Percentiles rank a stretch among this genome's conserved stretches.
These are phyloP conservation scores for Pythium grandisporangium DNA, from an alignment of 352 stramenopile species.

Conservation along the genomic window DNA sequence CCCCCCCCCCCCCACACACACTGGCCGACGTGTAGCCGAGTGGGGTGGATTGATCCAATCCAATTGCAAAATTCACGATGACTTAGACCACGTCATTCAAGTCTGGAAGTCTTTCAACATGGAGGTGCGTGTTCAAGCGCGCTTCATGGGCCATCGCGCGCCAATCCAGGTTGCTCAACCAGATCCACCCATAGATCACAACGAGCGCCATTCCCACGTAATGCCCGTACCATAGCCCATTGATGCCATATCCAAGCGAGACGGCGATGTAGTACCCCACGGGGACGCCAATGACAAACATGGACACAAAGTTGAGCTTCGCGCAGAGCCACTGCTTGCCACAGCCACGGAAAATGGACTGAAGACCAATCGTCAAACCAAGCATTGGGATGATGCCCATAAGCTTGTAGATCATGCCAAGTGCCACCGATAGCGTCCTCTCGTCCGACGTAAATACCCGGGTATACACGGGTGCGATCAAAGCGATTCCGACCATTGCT, in stretches of 20 bases:
- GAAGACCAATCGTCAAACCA: conserved; percentile 4
- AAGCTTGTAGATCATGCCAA: conserved; percentile 1
- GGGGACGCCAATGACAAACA: conserved; percentile 16
- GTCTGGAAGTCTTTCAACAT: too few relatives aligned
- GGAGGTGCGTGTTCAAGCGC: too few relatives aligned
- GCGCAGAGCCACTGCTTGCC: conserved; percentile 9
- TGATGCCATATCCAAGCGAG: conserved; percentile 6
- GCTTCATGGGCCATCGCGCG: conserved; percentile 9
- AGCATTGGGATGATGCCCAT: conserved; percentile 5
- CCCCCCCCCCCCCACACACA: too few relatives aligned
- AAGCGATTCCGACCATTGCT: conserved; percentile 12
- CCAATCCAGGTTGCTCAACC: conserved; percentile 9
- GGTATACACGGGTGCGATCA: conserved; percentile 8
- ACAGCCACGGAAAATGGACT: conserved; percentile 11
- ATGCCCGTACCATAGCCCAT: conserved; percentile 17
- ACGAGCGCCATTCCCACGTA: conserved; percentile 8
- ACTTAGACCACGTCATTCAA: too few relatives aligned
- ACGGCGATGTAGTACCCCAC: conserved; percentile 13
- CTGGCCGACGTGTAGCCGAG: too few relatives aligned
- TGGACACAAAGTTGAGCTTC: conserved; percentile 11
- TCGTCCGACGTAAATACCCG: conserved; percentile 7
- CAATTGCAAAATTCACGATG: too few relatives aligned
- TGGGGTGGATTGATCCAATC: too few relatives aligned
- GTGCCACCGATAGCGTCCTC: not conserved
- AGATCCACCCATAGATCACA: conserved; percentile 7